Percentiles rank a stretch among this genome's conserved stretches.
phyloP scores from a whole-genome alignment of 192 early-diverging fungal species.

The Allomyces macrogynus region DNA sequence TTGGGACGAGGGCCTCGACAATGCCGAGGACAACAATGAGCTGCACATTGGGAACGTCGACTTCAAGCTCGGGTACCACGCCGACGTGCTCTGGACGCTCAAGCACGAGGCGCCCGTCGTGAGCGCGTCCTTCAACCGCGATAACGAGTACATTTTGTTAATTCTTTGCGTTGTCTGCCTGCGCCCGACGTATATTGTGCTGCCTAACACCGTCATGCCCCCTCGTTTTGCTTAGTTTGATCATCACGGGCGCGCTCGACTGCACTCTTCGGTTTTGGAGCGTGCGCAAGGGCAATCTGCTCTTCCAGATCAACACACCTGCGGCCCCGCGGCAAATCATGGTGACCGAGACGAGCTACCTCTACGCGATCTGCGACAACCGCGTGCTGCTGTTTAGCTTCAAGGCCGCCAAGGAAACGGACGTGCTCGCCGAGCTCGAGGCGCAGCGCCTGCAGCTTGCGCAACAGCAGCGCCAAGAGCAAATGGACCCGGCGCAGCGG shows the following conservation, averaged over 20 bases:
- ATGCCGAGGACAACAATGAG: conserved; percentile 13
- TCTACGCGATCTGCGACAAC: conserved; percentile 22
- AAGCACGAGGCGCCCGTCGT: conserved; percentile 33
- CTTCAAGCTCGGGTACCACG: conserved; percentile 25
- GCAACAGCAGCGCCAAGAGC: too few relatives aligned
- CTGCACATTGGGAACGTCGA: conserved; percentile 12
- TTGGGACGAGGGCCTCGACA: conserved; percentile 15
- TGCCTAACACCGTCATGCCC: too few relatives aligned
- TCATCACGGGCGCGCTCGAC: conserved; percentile 34
- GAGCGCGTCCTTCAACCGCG: conserved; percentile 16
- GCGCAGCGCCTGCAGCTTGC: neutral
- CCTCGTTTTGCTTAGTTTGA: conserved; percentile 11
- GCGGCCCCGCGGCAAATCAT: conserved; percentile 14
- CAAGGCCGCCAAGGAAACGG: neutral
- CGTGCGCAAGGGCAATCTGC: conserved; percentile 24
- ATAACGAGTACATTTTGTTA: conserved; percentile 16
- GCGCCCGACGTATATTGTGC: too few relatives aligned
- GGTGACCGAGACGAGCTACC: conserved; percentile 11
- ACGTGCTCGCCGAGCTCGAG: neutral
- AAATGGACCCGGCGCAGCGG: neutral
- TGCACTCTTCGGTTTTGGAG: conserved; percentile 34
- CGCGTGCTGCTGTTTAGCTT: conserved; percentile 15
- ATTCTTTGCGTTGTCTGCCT: too few relatives aligned
- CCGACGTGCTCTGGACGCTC: conserved; percentile 27
- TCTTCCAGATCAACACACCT: conserved; percentile 40